phyloP scores from a whole-genome alignment of 306 rosid species.

The Purshia tridentata region DNA sequence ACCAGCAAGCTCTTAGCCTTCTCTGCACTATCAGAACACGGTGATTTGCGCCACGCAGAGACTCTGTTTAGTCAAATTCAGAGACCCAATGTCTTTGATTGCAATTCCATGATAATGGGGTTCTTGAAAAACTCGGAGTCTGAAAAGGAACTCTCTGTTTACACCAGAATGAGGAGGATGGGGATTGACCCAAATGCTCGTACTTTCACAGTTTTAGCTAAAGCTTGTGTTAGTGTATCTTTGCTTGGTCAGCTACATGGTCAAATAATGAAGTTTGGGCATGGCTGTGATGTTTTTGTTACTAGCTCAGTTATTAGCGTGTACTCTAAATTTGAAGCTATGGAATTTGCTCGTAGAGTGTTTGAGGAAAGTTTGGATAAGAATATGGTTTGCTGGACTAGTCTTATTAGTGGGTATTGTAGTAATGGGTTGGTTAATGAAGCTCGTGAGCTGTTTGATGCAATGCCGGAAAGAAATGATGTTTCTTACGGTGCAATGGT shows the following conservation, averaged over 20 bases:
- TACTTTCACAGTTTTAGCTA: conserved; percentile 19
- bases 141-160: conserved; percentile 28
- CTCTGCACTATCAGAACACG: conserved; percentile 18
- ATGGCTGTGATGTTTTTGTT: conserved; percentile 19
- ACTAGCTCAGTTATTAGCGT: conserved; percentile 18
- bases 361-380: conserved; percentile 15
- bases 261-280: conserved; percentile 26
- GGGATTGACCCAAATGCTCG: conserved; percentile 25
- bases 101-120: conserved; percentile 25
- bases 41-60: conserved; percentile 12
- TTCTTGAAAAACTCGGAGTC: not conserved
- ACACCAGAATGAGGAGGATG: conserved; percentile 17
- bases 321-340: conserved; percentile 8
- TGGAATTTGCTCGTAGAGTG: conserved; percentile 21
- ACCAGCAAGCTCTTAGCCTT: conserved; percentile 28
- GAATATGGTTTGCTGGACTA: conserved; percentile 33
- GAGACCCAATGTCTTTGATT: conserved; percentile 22
- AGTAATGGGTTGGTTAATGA: conserved; percentile 17
- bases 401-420: conserved; percentile 27
- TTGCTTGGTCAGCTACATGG: conserved; percentile 20
- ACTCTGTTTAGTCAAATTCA: conserved; percentile 1
- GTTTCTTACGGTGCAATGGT: conserved; percentile 33
- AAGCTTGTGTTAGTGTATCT: not conserved
- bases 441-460: conserved; percentile 15
- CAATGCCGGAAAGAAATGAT: conserved; percentile 27